phyloP scores from a whole-genome alignment of 208 protist genomes.

The Trypanosoma conorhini region DNA sequence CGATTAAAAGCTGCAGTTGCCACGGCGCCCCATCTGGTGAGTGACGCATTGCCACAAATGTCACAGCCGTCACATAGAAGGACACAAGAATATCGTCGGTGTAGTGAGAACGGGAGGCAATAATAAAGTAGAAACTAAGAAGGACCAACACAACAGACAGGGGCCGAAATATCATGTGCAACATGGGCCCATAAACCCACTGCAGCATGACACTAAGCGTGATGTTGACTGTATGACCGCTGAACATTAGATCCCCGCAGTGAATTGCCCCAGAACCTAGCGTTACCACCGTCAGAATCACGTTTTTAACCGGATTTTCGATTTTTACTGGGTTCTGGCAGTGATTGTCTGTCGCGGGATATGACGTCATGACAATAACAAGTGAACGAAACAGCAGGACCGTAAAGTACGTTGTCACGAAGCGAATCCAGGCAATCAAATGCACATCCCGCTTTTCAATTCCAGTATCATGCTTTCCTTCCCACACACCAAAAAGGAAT shows the following conservation, averaged over 20 bases:
- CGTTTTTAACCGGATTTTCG: conserved; percentile 61
- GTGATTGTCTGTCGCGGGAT: conserved; percentile 81
- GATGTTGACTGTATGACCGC: conserved; percentile 87
- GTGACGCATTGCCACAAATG: conserved; percentile 67
- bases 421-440: conserved; percentile 69
- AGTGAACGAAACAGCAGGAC: conserved; percentile 70
- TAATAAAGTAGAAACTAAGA: conserved; percentile 64
- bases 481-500: conserved; percentile 51
- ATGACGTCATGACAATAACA: conserved; percentile 76
- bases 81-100: conserved; percentile 84
- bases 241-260: conserved; percentile 92
- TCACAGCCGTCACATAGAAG: conserved; percentile 52
- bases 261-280: conserved; percentile 76
- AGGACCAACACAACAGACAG: conserved; percentile 36
- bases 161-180: conserved; percentile 41
- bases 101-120: conserved; percentile 88
- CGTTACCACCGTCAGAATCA: conserved; percentile 82
- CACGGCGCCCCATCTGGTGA: conserved; percentile 61
- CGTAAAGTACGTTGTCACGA: conserved; percentile 59
- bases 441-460: conserved; percentile 27
- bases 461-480: conserved; percentile 1
- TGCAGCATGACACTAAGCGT: conserved; percentile 48
- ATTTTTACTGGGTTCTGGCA: conserved; percentile 75
- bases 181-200: conserved; percentile 66
- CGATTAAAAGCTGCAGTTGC: conserved; percentile 75